Evolutionary conservation across 495 filamentous ascomycete species (phyloP).

Genomic region (Amniculicola lignicola): DNA sequence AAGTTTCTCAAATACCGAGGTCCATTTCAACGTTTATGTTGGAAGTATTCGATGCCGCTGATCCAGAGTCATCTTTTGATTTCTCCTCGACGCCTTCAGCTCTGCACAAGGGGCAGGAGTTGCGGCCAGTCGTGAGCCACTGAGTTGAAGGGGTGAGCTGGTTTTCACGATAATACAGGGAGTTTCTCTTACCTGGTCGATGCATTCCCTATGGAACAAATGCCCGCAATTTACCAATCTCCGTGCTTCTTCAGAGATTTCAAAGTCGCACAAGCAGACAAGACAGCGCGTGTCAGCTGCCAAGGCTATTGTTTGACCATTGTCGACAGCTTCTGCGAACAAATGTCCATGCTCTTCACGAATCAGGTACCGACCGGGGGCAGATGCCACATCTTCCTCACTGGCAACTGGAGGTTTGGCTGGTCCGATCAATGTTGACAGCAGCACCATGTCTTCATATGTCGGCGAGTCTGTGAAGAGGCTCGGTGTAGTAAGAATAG

Average conservation of each 20-base stretch:
- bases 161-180: not conserved
- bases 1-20: not conserved
- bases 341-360: constrained; percentile 32
- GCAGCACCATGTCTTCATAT: constrained; percentile 75
- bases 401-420: constrained; percentile 72
- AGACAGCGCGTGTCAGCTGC: constrained; percentile 62
- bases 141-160: constrained; percentile 38
- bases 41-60: not conserved
- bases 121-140: constrained; percentile 78
- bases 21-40: not conserved
- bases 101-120: constrained; percentile 72
- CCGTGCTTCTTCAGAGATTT: constrained; percentile 60
- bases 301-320: constrained; percentile 49
- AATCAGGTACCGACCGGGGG: constrained; percentile 51
- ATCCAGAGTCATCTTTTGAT: constrained; percentile 6
- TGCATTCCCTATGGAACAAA: constrained; percentile 70
- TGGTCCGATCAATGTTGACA: constrained; percentile 68
- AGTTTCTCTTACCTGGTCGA: constrained; percentile 62
- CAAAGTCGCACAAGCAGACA: constrained; percentile 71
- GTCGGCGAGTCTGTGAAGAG: constrained; percentile 76
- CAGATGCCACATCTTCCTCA: constrained; percentile 62
- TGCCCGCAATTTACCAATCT: constrained; percentile 65
- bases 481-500: constrained; percentile 71
- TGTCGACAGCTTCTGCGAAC: constrained; percentile 52
- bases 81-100: constrained; percentile 68